Conservation (phyloP, 2,329 filamentous ascomycete genomes). For the Calonectria pseudoturangicola region DNA sequence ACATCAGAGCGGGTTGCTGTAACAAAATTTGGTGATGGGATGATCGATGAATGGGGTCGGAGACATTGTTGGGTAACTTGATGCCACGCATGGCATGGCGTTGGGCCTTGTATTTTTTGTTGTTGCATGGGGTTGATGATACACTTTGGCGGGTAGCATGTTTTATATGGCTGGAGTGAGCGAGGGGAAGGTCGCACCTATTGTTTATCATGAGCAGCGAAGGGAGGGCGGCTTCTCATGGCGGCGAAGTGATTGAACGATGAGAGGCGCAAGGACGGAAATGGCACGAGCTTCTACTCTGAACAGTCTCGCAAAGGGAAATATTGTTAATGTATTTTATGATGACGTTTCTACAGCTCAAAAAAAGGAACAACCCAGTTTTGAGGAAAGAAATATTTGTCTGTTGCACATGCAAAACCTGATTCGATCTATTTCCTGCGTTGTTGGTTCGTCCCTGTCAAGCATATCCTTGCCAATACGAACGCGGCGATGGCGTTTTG, state of each 20-base stretch:
- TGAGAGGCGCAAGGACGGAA: conserved; percentile 53
- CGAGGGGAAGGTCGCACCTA: conserved; percentile 30
- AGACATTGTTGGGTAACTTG: conserved; percentile 48
- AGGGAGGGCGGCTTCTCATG: conserved; percentile 33
- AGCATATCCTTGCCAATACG: background rate
- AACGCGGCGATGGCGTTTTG: no score
- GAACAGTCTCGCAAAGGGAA: conserved; percentile 1
- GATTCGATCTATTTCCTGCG: conserved; percentile 1
- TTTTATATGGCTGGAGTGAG: conserved; percentile 30
- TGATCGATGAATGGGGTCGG: conserved; percentile 41
- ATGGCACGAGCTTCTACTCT: conserved; percentile 38
- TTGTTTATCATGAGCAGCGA: conserved; percentile 40
- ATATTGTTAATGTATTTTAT: conserved; percentile 15
- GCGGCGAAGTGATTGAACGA: conserved; percentile 47
- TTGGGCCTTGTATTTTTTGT: conserved; percentile 50
- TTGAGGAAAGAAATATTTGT: background rate
- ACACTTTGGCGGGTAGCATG: conserved; percentile 30
- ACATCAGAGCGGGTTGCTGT: conserved; percentile 13
- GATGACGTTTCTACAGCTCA: conserved; percentile 23
- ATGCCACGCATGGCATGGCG: conserved; percentile 52
- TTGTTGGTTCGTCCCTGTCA: background rate
- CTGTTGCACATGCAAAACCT: conserved; percentile 5
- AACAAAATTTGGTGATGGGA: conserved; percentile 42
- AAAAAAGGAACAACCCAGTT: conserved; percentile 7
- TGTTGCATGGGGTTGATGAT: conserved; percentile 46